A percentile compares a stretch with the other conserved stretches of the same genome.
Conservation (phyloP, 768 basidiomycete species). For the Kwoniella sp. region DNA sequence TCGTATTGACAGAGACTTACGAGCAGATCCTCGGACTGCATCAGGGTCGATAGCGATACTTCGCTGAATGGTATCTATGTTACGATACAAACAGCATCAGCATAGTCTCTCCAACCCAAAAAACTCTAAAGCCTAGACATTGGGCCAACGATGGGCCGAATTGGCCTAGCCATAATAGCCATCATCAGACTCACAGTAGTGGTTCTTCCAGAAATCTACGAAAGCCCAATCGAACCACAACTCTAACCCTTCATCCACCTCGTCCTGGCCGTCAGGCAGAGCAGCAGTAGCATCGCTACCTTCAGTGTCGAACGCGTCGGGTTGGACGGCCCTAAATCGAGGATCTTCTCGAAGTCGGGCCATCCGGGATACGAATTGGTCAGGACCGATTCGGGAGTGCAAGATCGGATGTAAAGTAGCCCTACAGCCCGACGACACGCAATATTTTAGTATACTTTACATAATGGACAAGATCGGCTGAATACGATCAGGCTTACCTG, state of each 20-base stretch:
- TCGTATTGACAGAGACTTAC: conserved; percentile 40
- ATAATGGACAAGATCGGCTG: too few species aligned
- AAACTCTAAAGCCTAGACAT: too few species aligned
- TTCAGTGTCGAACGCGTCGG: conserved; percentile 71
- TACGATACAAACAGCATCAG: too few species aligned
- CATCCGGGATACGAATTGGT: conserved; percentile 84
- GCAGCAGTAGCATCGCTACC: conserved; percentile 23
- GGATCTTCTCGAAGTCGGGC: conserved; percentile 85
- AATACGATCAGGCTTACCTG: conserved; percentile 61
- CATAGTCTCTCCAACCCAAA: too few species aligned
- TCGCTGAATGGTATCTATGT: conserved; percentile 57
- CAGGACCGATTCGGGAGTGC: conserved; percentile 78
- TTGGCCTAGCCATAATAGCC: too few species aligned
- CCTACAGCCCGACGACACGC: conserved; percentile 57
- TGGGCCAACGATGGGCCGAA: too few species aligned
- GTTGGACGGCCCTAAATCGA: conserved; percentile 84
- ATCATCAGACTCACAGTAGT: conserved; percentile 72
- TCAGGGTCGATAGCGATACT: conserved; percentile 58
- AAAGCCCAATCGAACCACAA: conserved; percentile 99
- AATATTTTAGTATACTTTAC: too few species aligned
- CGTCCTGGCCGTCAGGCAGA: conserved; percentile 54
- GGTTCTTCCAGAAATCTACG: conserved; percentile 98
- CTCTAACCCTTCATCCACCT: conserved; percentile 67
- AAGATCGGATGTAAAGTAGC: conserved; percentile 86
- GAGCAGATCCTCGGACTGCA: conserved; percentile 49